These are phyloP conservation scores for Imleria badia DNA, from an alignment of 768 basidiomycete genomes.

Conservation along the genomic window DNA sequence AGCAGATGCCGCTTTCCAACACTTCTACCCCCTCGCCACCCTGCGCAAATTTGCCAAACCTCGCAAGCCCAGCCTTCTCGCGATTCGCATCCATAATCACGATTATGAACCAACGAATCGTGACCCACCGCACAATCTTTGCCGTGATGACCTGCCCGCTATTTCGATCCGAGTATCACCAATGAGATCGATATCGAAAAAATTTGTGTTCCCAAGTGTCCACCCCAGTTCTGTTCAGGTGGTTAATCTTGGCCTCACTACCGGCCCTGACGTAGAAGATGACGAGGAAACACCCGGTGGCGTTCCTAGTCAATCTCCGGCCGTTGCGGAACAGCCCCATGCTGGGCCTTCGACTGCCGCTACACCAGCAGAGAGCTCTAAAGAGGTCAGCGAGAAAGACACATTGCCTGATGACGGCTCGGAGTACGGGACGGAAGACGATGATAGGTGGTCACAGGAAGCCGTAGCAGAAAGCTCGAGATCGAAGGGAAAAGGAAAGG, in stretches of 20 bases:
- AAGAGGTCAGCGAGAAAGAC: neutral
- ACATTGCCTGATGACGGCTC: slow-evolving; percentile 1
- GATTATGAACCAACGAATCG: slow-evolving; percentile 5
- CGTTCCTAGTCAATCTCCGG: neutral
- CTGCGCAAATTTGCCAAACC: slow-evolving; percentile 32
- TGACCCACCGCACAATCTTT: slow-evolving; percentile 4
- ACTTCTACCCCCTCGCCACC: slow-evolving; percentile 58
- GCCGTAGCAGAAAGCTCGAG: slow-evolving; percentile 17
- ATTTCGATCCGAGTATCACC: slow-evolving; percentile 46
- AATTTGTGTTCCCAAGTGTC: slow-evolving; percentile 48
- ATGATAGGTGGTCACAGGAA: slow-evolving; percentile 23
- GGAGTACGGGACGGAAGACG: slow-evolving; percentile 18
- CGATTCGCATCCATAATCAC: slow-evolving; percentile 2
- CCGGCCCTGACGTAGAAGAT: neutral
- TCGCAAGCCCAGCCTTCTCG: slow-evolving; percentile 23
- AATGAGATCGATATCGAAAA: slow-evolving; percentile 47
- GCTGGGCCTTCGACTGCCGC: neutral
- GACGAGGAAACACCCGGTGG: neutral
- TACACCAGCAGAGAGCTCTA: neutral
- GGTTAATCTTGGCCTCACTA: neutral
- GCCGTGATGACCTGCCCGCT: slow-evolving; percentile 35
- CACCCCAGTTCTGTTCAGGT: neutral
- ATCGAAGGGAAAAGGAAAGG: slow-evolving; percentile 29
- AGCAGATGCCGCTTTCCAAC: slow-evolving; percentile 60
- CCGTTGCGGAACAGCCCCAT: neutral